A percentile compares a stretch with the other conserved stretches of the same genome.
Evolutionary conservation across 2,329 filamentous ascomycete genomes (phyloP).

Genomic region (Didymella arachidicola): DNA sequence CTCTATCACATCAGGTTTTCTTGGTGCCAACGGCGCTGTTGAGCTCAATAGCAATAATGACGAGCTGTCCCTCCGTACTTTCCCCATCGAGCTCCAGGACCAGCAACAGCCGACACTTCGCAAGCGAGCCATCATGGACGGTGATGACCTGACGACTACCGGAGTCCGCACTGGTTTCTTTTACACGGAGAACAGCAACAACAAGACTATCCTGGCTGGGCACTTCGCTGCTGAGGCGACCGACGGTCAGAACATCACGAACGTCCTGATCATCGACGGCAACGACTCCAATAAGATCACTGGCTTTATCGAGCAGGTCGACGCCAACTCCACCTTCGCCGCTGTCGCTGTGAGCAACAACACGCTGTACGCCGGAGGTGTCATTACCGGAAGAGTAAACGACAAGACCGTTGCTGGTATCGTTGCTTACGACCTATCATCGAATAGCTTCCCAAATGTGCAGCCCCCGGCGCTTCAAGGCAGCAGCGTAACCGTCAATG

Average conservation of each 20-base stretch:
- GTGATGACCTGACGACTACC: constrained; percentile 59
- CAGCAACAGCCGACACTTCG: constrained; percentile 41
- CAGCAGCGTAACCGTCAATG: constrained; percentile 73
- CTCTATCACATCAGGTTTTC: constrained; percentile 77
- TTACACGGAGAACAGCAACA: constrained; percentile 72
- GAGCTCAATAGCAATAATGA: constrained; percentile 59
- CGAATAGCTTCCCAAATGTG: constrained; percentile 65
- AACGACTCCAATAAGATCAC: constrained; percentile 70
- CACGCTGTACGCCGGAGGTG: constrained; percentile 82
- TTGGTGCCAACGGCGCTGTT: constrained; percentile 76
- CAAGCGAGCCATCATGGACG: constrained; percentile 54
- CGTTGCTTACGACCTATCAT: constrained; percentile 77
- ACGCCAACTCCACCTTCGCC: constrained; percentile 76
- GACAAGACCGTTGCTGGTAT: constrained; percentile 73
- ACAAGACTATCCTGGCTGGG: constrained; percentile 87
- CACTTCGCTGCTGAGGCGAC: constrained; percentile 77
- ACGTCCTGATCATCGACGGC: constrained; percentile 83
- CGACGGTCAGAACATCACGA: constrained; percentile 76
- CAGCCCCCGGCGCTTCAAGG: constrained; percentile 82
- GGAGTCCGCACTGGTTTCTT: constrained; percentile 83
- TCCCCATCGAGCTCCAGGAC: constrained; percentile 50
- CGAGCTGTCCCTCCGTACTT: constrained; percentile 52
- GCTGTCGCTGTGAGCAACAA: constrained; percentile 62
- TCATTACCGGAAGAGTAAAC: constrained; percentile 74
- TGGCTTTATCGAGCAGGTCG: constrained; percentile 72